Evolutionary conservation across 2,329 filamentous ascomycete genomes (phyloP), one percentile per base, ranked within the genome.

Genomic region (Proliferodiscus dingleyae): DNA sequence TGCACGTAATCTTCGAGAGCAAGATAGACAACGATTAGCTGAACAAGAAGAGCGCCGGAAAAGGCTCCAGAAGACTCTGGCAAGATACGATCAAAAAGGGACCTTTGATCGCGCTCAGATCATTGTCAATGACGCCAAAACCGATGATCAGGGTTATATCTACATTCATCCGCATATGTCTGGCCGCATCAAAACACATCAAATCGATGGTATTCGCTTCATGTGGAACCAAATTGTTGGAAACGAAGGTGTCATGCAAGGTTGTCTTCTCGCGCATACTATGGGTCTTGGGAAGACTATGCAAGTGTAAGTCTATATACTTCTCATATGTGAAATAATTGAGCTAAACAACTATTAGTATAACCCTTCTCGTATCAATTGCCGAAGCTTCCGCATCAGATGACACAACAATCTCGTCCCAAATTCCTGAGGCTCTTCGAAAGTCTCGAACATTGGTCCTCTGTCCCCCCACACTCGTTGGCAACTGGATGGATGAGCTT

Each of bases 221-320:
- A 78, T 96, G 71, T 96, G 90, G 89, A 82, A 89, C 54, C 85
- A 91, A 52, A 70, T 95, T 36, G 78, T 91, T 29, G 41, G 33
- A 11, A 53, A 81, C 45, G 62, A 70, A 2, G 68, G 73, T 3
- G 68, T 71, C 4, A 73, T 74, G 15, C 82, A 89, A 64, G 89
- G 89, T 2, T 94, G 87, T 60, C 73, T 95, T 10, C 72, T 95
- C 16, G 86, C 89, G 5, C 89, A 95, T 63, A 88, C 87, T 0
- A 95, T 95, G 89, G 90, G 90, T 1, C 68, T 95, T 2, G 89
- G 89, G 13, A 96, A 95, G 68, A 94, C 89, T 0, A 89, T 95
- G 83, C 89, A 95, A 68, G 79, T 89, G 70, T 74, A 66, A 67
- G 71, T 67, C 21, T 28, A 18, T 5, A 37, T 19, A 10, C n/a